Conservation (phyloP, 345 rosid genomes). For the Diplotaxis tenuifolia region DNA sequence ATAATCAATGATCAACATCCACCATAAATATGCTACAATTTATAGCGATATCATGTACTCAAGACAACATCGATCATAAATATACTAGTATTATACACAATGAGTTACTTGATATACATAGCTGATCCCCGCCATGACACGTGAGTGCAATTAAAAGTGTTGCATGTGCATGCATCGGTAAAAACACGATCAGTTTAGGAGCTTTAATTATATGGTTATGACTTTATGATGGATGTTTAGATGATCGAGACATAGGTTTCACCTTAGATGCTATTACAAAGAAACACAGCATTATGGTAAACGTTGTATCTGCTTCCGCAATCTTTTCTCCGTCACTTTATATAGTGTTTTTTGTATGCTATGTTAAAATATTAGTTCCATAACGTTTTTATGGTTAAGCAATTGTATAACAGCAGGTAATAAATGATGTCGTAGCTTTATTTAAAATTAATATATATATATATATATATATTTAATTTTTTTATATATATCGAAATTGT, state of each 20-base stretch:
- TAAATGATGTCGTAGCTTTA: no score
- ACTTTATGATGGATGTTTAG: slow-evolving; percentile 32
- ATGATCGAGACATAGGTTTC: slow-evolving; percentile 25
- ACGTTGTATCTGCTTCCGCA: no score
- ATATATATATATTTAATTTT: no score
- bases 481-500: no score
- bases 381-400: no score
- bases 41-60: background rate
- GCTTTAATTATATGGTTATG: slow-evolving; percentile 38
- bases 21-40: background rate
- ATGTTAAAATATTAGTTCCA: no score
- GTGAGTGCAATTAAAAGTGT: slow-evolving; percentile 25
- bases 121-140: slow-evolving; percentile 23
- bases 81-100: background rate
- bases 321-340: no score
- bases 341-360: no score
- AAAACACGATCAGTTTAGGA: slow-evolving; percentile 30
- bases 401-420: no score
- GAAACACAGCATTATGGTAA: no score
- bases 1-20: background rate
- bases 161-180: slow-evolving; percentile 37
- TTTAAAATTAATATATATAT: no score
- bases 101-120: background rate
- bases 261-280: no score
- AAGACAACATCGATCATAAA: background rate